Conservation (phyloP, 2,329 filamentous ascomycete genomes). For the Claviceps maximensis region DNA sequence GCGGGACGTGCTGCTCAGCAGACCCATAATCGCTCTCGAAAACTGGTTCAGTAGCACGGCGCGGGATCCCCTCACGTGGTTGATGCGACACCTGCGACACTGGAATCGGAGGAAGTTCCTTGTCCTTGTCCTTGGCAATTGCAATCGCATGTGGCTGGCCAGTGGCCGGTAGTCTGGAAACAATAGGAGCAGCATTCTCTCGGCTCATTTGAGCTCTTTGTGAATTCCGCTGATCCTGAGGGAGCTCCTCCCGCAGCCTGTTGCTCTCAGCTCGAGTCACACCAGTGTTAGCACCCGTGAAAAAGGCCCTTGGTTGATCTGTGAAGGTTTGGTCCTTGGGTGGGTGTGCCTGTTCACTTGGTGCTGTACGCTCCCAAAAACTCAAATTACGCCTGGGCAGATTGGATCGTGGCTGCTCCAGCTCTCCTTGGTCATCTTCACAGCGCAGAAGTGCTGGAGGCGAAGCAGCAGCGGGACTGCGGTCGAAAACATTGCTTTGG, state of each 20-base stretch:
- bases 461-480: constrained; percentile 11
- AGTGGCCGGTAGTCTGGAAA: not conserved
- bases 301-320: constrained; percentile 3
- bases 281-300: constrained; percentile 17
- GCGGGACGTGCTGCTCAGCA: constrained; percentile 16
- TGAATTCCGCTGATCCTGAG: constrained; percentile 35
- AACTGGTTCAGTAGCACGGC: constrained; percentile 19
- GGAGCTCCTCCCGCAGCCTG: constrained; percentile 44
- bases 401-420: constrained; percentile 13
- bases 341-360: constrained; percentile 26
- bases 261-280: constrained; percentile 39
- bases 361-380: constrained; percentile 44
- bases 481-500: not conserved
- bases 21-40: constrained; percentile 14
- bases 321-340: constrained; percentile 15
- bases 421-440: constrained; percentile 11
- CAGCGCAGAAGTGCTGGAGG: constrained; percentile 10
- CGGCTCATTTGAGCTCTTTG: constrained; percentile 20
- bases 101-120: constrained; percentile 20
- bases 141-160: constrained; percentile 6
- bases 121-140: constrained; percentile 18
- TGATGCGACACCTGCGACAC: not conserved
- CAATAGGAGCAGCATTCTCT: constrained; percentile 22
- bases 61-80: constrained; percentile 11
- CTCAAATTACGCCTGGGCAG: constrained; percentile 43